Conservation (phyloP, 345 rosid species). For the Brassica carinata region DNA sequence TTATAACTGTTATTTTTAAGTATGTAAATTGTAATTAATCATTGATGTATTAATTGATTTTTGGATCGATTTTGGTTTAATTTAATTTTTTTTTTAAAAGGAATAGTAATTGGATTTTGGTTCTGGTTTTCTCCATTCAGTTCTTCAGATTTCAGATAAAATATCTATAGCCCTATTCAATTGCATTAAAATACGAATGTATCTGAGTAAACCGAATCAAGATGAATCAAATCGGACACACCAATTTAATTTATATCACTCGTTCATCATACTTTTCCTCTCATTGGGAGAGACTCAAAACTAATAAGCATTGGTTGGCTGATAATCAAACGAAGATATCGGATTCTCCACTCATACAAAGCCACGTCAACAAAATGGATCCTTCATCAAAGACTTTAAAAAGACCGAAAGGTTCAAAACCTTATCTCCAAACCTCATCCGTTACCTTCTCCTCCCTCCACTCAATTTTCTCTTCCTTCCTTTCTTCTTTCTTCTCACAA, state of each 20-base stretch:
- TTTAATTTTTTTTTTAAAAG: no score
- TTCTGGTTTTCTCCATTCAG: neutral
- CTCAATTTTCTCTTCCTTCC: conserved; percentile 26
- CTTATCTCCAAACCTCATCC: conserved; percentile 84
- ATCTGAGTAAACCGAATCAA: neutral
- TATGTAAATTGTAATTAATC: no score
- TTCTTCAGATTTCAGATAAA: no score
- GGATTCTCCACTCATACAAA: conserved; percentile 13
- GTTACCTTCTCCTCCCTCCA: conserved; percentile 47
- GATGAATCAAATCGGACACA: neutral
- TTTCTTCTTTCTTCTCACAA: conserved; percentile 19
- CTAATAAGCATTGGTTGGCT: conserved; percentile 29
- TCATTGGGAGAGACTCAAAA: neutral
- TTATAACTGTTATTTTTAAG: no score
- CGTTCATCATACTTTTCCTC: conserved; percentile 22
- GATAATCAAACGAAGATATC: conserved; percentile 26
- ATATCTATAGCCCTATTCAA: neutral
- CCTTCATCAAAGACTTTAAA: conserved; percentile 33
- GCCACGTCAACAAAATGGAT: conserved; percentile 33
- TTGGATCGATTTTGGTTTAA: no score
- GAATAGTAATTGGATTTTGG: neutral
- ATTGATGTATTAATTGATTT: no score
- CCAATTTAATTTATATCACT: neutral
- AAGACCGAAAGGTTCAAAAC: conserved; percentile 48
- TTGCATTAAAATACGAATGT: neutral